Evolutionary conservation across 176 grass and related monocot species (phyloP).

Genomic region (Eragrostis nindensis): DNA sequence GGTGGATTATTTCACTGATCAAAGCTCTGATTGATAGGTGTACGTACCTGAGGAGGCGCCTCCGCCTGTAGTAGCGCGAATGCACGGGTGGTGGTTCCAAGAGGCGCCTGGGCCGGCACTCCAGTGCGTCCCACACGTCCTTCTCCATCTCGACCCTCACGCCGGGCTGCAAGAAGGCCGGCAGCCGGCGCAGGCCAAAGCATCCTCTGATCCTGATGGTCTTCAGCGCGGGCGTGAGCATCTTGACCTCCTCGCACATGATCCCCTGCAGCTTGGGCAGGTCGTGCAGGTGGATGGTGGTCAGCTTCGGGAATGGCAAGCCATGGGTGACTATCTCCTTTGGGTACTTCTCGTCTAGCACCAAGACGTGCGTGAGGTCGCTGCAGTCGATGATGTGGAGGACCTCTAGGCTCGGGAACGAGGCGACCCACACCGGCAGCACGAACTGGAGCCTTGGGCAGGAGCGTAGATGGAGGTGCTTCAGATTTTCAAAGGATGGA

Average conservation of each 20-base stretch:
- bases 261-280: constrained; percentile 6
- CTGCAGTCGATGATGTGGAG: constrained; percentile 42
- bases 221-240: not conserved
- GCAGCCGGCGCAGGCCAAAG: constrained; percentile 5
- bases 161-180: not conserved
- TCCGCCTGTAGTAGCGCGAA: constrained; percentile 13
- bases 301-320: not conserved
- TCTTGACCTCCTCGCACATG: constrained; percentile 29
- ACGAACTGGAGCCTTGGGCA: constrained; percentile 26
- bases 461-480: not conserved
- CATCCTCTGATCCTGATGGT: constrained; percentile 31
- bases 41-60: not conserved
- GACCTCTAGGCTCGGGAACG: not conserved
- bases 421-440: not conserved
- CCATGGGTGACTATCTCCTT: rapidly evolving
- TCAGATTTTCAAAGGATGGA: not conserved
- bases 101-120: constrained; percentile 3
- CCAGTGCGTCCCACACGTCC: constrained; percentile 35
- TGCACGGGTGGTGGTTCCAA: not conserved
- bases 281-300: constrained; percentile 11
- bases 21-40: no score
- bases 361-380: not conserved
- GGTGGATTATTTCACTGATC: no score
- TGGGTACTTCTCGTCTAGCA: rapidly evolving
- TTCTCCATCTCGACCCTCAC: constrained; percentile 1